phyloP scores from a whole-genome alignment of 805 yeast species.

The Pichia eremophila region DNA sequence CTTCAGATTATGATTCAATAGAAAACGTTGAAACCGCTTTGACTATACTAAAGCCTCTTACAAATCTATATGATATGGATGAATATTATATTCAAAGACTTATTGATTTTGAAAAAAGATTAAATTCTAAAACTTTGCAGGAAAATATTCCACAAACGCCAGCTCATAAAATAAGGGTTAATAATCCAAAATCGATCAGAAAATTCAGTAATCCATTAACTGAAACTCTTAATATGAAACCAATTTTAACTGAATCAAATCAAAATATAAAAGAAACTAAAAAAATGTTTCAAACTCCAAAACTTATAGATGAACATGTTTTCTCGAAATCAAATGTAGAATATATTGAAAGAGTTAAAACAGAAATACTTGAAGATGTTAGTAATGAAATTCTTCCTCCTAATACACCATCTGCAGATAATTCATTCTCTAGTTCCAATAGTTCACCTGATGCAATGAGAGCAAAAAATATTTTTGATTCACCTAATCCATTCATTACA shows the following conservation, averaged over 20 bases:
- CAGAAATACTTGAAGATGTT: background rate
- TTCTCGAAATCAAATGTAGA: slow-evolving; percentile 8
- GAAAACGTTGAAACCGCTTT: background rate
- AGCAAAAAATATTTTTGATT: slow-evolving; percentile 6
- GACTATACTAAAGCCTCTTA: slow-evolving; percentile 5
- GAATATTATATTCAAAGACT: background rate
- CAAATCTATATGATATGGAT: slow-evolving; percentile 2
- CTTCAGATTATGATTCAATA: background rate
- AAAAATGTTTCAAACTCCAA: slow-evolving; percentile 8
- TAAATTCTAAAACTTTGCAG: background rate
- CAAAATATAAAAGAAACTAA: background rate
- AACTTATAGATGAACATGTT: background rate
- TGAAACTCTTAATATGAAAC: slow-evolving; percentile 5
- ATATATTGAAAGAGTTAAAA: slow-evolving; percentile 6
- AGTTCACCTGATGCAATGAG: slow-evolving; percentile 10
- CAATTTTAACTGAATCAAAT: background rate
- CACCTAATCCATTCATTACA: slow-evolving; percentile 25
- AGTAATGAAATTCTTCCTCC: background rate
- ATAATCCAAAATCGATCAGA: background rate
- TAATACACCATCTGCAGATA: background rate
- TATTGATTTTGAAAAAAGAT: background rate
- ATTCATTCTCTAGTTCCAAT: background rate
- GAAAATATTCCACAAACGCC: slow-evolving; percentile 3
- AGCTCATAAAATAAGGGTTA: background rate
- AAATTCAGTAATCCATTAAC: slow-evolving; percentile 9